These are phyloP conservation scores for Eragrostis tef DNA, from an alignment of 202 grass and related monocot species.

Conservation along the genomic window DNA sequence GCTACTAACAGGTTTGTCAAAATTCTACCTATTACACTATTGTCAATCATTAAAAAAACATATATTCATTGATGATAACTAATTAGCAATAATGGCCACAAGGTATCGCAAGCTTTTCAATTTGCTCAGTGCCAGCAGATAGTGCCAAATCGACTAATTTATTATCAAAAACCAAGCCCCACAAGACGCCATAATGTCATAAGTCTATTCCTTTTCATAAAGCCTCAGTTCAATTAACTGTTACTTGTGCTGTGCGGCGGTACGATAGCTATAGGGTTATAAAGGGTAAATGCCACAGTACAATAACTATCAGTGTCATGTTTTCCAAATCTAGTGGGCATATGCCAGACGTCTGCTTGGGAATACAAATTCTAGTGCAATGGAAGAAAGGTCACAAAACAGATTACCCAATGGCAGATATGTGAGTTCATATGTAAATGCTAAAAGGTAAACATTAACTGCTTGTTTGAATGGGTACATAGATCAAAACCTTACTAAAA, in stretches of 20 bases:
- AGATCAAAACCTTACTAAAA: neutral
- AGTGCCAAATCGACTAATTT: no score
- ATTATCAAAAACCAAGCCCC: neutral
- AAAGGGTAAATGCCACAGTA: neutral
- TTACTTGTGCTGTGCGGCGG: neutral
- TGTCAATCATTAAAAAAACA: slow-evolving; percentile 13
- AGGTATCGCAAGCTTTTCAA: neutral
- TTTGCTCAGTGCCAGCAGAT: no score
- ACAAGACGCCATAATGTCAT: neutral
- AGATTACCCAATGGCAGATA: neutral
- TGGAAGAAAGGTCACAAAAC: neutral
- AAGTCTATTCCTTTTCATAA: neutral
- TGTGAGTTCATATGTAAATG: neutral
- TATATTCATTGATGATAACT: slow-evolving; percentile 4
- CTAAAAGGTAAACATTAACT: neutral
- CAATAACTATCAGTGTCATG: neutral
- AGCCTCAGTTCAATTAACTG: neutral
- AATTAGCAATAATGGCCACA: neutral
- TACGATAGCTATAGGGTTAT: neutral
- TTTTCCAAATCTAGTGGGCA: neutral
- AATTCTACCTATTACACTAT: neutral
- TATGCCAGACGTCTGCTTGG: neutral
- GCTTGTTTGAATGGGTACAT: neutral
- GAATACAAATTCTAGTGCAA: neutral
- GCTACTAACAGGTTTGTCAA: neutral